Percentiles rank a stretch among this genome's conserved stretches.
Evolutionary conservation across 1,139 yeast species (phyloP).

Genomic region (Spencermartinsiella ligniputridi): DNA sequence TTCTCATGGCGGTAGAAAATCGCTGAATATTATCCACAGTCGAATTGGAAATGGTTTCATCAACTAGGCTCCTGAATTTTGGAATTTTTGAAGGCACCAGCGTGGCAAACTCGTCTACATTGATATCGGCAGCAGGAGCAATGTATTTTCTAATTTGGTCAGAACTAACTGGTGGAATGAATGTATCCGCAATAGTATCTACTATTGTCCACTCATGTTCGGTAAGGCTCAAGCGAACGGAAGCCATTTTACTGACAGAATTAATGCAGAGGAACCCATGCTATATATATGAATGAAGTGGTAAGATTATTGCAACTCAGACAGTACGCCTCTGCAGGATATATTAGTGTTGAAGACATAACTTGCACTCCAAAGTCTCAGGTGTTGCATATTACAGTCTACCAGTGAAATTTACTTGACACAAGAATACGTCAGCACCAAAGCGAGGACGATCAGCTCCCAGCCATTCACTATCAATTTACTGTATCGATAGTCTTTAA

Average conservation of each 20-base stretch:
- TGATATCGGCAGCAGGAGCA: conserved; percentile 8
- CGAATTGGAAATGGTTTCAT: conserved; percentile 8
- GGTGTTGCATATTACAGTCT: too few relatives aligned
- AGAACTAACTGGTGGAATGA: conserved; percentile 20
- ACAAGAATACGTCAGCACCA: too few relatives aligned
- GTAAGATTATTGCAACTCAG: background rate
- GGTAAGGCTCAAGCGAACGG: conserved; percentile 5
- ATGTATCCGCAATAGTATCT: conserved; percentile 23
- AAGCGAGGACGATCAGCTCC: too few relatives aligned
- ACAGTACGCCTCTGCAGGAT: too few relatives aligned
- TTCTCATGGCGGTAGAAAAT: conserved; percentile 19
- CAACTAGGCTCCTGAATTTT: conserved; percentile 16
- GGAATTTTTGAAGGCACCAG: conserved; percentile 27
- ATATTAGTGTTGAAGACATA: too few relatives aligned
- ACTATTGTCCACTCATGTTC: conserved; percentile 19
- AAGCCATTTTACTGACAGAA: background rate
- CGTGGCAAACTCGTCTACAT: conserved; percentile 18
- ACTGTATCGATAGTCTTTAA: too few relatives aligned
- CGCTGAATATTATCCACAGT: conserved; percentile 12
- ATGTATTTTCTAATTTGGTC: conserved; percentile 12
- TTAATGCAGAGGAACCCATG: background rate
- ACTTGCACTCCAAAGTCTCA: too few relatives aligned
- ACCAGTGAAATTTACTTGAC: too few relatives aligned
- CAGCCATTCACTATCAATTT: too few relatives aligned
- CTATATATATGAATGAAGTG: too few relatives aligned